These are phyloP conservation scores for Penicillium sp. DNA, from an alignment of 2,329 filamentous ascomycete genomes.

Conservation along the genomic window DNA sequence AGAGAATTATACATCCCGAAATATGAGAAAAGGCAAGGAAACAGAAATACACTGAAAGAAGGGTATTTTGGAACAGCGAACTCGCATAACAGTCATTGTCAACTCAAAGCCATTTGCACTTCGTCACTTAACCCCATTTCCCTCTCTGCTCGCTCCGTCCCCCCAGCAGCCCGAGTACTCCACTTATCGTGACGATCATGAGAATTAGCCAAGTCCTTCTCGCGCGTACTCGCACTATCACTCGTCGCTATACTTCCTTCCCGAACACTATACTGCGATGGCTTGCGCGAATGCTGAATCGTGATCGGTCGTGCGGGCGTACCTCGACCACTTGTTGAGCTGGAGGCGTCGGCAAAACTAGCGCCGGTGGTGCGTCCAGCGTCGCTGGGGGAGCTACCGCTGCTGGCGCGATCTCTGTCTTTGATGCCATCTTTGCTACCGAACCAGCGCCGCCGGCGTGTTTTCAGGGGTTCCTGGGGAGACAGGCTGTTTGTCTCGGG, in stretches of 20 bases:
- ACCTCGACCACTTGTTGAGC: conserved; percentile 2
- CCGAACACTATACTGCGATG: conserved; percentile 28
- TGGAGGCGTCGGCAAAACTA: conserved; percentile 5
- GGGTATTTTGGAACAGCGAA: not conserved
- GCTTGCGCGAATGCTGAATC: conserved; percentile 31
- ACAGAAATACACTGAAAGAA: not conserved
- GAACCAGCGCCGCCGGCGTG: conserved; percentile 44
- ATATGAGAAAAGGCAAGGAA: not conserved
- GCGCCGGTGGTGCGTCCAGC: conserved; percentile 20
- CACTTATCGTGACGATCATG: conserved; percentile 55
- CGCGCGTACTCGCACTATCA: conserved; percentile 38
- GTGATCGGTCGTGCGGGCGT: conserved; percentile 34
- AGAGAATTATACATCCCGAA: not conserved
- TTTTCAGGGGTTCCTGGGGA: conserved; percentile 33
- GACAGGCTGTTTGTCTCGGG: conserved; percentile 32
- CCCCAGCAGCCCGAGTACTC: conserved; percentile 57
- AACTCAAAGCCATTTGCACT: conserved; percentile 79
- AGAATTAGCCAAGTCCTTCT: conserved; percentile 42
- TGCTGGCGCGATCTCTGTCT: conserved; percentile 30
- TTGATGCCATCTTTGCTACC: conserved; percentile 18
- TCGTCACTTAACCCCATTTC: conserved; percentile 84
- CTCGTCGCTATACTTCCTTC: conserved; percentile 32
- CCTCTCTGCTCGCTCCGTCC: conserved; percentile 52
- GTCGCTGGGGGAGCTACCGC: conserved; percentile 22
- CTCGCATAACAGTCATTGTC: conserved; percentile 22